phyloP scores from a whole-genome alignment of 352 stramenopile genomes.

The Phytophthora podocarpi region DNA sequence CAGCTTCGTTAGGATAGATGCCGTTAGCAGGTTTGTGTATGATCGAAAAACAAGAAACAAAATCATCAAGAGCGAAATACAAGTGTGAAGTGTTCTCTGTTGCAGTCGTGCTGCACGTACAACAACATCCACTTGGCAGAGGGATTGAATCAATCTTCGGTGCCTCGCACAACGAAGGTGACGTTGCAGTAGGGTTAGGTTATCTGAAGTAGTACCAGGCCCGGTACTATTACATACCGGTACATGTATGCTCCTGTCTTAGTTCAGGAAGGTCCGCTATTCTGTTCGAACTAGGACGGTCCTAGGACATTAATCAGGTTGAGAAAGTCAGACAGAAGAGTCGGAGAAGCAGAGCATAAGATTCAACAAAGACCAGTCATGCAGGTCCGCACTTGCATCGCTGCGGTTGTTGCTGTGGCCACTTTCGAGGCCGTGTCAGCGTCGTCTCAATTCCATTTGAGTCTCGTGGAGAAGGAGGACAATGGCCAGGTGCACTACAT shows the following conservation, averaged over 20 bases:
- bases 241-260: too few species aligned
- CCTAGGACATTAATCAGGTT: too few species aligned
- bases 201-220: too few species aligned
- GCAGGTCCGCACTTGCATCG: neutral
- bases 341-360: slow-evolving; percentile 6
- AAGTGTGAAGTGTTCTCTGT: slow-evolving; percentile 11
- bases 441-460: slow-evolving; percentile 73
- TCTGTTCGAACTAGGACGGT: too few species aligned
- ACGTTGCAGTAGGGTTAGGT: too few species aligned
- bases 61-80: slow-evolving; percentile 20
- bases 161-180: neutral
- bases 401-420: neutral
- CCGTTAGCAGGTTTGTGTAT: slow-evolving; percentile 39
- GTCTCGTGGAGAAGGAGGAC: slow-evolving; percentile 40
- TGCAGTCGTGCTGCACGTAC: neutral
- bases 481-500: slow-evolving; percentile 58
- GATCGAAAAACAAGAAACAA: slow-evolving; percentile 36
- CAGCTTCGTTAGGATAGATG: slow-evolving; percentile 46
- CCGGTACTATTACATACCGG: too few species aligned
- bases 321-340: slow-evolving; percentile 20
- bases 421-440: slow-evolving; percentile 9
- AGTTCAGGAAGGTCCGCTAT: too few species aligned
- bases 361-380: slow-evolving; percentile 8
- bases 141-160: neutral
- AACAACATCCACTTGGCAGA: too few species aligned